Conservation (phyloP, 1,284 basidiomycete genomes). For the Spongiforma sp. region DNA sequence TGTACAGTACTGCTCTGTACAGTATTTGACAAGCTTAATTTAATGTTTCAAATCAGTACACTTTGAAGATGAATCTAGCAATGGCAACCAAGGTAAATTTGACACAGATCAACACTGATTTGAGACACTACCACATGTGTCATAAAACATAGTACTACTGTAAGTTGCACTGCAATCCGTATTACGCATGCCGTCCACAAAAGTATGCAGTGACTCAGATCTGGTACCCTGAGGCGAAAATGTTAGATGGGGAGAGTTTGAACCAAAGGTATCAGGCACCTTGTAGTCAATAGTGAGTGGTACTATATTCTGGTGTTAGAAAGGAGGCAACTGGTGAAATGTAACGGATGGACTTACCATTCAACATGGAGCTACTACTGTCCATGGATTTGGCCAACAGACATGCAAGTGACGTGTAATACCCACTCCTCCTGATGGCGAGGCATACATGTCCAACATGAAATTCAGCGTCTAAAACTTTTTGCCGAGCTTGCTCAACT, state of each 20-base stretch:
- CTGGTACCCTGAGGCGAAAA: no score
- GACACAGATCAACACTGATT: not conserved
- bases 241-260: no score
- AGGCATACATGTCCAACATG: not conserved
- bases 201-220: no score
- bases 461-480: not conserved
- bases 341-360: not conserved
- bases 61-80: no score
- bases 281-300: no score
- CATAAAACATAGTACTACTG: not conserved
- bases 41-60: no score
- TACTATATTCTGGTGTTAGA: no score
- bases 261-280: no score
- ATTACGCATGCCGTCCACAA: not conserved
- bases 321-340: no score
- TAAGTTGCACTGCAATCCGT: not conserved
- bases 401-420: not conserved
- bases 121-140: no score
- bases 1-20: not conserved
- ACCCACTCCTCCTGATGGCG: not conserved
- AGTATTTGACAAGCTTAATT: not conserved
- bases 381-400: not conserved
- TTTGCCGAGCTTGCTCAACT: not conserved
- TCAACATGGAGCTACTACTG: no score
- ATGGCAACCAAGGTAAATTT: not conserved